phyloP scores from a whole-genome alignment of 371 early-diverging fungal species.

The Mortierella sp. region DNA sequence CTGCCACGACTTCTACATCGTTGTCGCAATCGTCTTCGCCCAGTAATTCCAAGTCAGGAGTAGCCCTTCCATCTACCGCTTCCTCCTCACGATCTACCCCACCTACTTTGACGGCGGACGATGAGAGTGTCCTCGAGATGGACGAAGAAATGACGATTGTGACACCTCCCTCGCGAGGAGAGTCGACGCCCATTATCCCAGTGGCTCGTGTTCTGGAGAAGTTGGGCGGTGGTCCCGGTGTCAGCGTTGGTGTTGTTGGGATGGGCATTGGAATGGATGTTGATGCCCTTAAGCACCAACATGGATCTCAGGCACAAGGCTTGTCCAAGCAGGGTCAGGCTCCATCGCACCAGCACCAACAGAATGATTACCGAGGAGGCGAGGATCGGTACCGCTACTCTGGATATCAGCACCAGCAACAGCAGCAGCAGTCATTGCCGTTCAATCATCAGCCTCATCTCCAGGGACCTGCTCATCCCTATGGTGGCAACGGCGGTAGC shows the following conservation, averaged over 20 bases:
- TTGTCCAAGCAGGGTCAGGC: not conserved
- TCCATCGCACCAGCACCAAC: not conserved
- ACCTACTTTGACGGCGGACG: constrained; percentile 34
- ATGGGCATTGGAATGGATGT: constrained; percentile 25
- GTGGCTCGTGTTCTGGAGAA: constrained; percentile 7
- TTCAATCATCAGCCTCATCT: constrained; percentile 1
- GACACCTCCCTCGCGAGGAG: constrained; percentile 21
- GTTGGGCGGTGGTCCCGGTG: not conserved
- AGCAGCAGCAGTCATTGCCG: not conserved
- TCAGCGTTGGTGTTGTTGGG: constrained; percentile 22
- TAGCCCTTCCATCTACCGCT: not conserved
- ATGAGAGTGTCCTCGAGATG: constrained; percentile 35
- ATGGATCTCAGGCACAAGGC: not conserved
- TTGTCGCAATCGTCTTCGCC: constrained; percentile 12
- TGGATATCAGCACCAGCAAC: constrained; percentile 1
- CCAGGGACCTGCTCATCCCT: constrained; percentile 3
- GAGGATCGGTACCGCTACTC: not conserved
- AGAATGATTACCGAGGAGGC: not conserved
- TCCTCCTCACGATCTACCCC: constrained; percentile 35
- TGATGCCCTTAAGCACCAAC: constrained; percentile 6
- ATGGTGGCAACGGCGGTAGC: not conserved
- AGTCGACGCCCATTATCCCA: not conserved
- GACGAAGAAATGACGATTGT: constrained; percentile 28
- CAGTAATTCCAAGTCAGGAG: constrained; percentile 11
- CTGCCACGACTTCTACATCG: not conserved